These are phyloP conservation scores for Phytophthora gonapodyides DNA, from an alignment of 352 stramenopile species.

Conservation along the genomic window DNA sequence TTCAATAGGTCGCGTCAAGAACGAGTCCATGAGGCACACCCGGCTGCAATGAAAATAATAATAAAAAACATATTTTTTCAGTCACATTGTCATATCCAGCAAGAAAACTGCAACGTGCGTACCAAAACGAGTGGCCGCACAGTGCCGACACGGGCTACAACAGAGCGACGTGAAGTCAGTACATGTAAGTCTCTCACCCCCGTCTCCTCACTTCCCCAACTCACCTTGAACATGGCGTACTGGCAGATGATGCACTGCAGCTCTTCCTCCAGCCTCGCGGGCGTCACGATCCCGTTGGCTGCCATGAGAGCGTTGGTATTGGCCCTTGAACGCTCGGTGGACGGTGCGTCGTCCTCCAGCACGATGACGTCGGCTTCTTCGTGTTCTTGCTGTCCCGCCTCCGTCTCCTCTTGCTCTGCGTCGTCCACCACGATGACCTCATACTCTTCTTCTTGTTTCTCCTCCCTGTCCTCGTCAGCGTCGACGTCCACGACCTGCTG, in stretches of 20 bases:
- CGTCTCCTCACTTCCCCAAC: not conserved
- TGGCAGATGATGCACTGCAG: constrained; percentile 66
- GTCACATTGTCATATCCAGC: not conserved
- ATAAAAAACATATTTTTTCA: not conserved
- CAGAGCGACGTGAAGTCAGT: constrained; percentile 3
- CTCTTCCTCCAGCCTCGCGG: constrained; percentile 36
- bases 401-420: not conserved
- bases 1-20: constrained; percentile 47
- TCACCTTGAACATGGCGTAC: constrained; percentile 57
- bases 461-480: not conserved
- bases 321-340: constrained; percentile 20
- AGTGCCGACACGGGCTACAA: constrained; percentile 45
- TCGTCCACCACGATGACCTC: constrained; percentile 18
- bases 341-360: not conserved
- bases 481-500: constrained; percentile 35
- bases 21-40: constrained; percentile 56
- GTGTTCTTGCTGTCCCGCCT: no score
- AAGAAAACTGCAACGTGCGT: not conserved
- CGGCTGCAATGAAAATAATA: constrained; percentile 33
- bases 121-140: constrained; percentile 67
- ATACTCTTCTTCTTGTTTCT: constrained; percentile 6
- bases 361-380: not conserved
- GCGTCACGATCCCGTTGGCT: constrained; percentile 25
- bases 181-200: not conserved
- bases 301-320: constrained; percentile 24